These are phyloP conservation scores for Evernia prunastri DNA, from an alignment of 495 filamentous ascomycete species.

Conservation along the genomic window DNA sequence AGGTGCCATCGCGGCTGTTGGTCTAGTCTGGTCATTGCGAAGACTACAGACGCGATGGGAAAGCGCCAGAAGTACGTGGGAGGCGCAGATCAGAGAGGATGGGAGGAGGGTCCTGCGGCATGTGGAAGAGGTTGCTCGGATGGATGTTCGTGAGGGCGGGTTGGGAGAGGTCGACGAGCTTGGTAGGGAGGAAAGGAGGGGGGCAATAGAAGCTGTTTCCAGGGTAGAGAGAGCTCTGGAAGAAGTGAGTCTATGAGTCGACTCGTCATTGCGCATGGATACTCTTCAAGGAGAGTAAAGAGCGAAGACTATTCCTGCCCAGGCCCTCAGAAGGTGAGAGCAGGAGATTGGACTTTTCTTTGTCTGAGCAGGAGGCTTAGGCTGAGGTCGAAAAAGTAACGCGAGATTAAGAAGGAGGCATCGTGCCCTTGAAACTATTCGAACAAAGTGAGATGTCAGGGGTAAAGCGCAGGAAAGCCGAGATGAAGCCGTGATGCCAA, in stretches of 20 bases:
- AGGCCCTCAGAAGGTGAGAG: too few relatives aligned
- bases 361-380: too few relatives aligned
- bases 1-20: slow-evolving; percentile 71
- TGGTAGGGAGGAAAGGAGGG: slow-evolving; percentile 45
- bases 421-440: too few relatives aligned
- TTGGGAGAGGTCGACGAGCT: slow-evolving; percentile 32
- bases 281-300: too few relatives aligned
- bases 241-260: background rate
- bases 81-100: slow-evolving; percentile 70
- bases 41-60: slow-evolving; percentile 79
- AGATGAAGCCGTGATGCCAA: too few relatives aligned
- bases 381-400: too few relatives aligned
- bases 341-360: too few relatives aligned
- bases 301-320: too few relatives aligned
- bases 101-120: slow-evolving; percentile 65
- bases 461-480: too few relatives aligned
- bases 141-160: slow-evolving; percentile 47
- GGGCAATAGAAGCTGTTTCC: slow-evolving; percentile 50
- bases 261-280: background rate
- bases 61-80: slow-evolving; percentile 59
- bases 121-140: slow-evolving; percentile 58
- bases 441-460: too few relatives aligned
- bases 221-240: slow-evolving; percentile 30
- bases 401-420: too few relatives aligned
- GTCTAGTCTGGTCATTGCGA: slow-evolving; percentile 63